phyloP scores from a whole-genome alignment of 371 early-diverging fungal species.

The Mortierella sp. region DNA sequence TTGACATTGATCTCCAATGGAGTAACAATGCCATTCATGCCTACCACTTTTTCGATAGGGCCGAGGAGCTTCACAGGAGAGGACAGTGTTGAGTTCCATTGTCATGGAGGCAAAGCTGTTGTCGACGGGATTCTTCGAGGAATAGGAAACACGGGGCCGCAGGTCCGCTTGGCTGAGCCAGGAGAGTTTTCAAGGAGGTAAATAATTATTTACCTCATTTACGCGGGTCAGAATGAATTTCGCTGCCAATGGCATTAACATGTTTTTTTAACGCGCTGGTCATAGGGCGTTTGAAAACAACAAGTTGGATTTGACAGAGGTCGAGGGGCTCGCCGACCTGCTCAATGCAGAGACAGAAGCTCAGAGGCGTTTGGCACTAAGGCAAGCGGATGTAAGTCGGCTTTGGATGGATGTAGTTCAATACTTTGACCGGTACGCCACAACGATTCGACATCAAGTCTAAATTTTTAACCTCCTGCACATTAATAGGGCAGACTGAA shows the following conservation, averaged over 20 bases:
- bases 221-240: too few relatives aligned
- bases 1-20: neutral
- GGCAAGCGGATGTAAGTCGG: conserved; percentile 74
- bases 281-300: conserved; percentile 82
- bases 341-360: conserved; percentile 88
- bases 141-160: conserved; percentile 58
- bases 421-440: neutral
- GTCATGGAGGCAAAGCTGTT: conserved; percentile 86
- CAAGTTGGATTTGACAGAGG: conserved; percentile 83
- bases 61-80: conserved; percentile 88
- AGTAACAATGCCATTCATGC: conserved; percentile 1
- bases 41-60: conserved; percentile 41
- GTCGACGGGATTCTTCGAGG: conserved; percentile 71
- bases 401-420: neutral
- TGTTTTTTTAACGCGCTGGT: neutral
- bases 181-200: conserved; percentile 80
- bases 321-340: conserved; percentile 86
- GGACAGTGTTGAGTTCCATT: conserved; percentile 84
- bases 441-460: neutral
- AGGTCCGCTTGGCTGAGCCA: conserved; percentile 78
- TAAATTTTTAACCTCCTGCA: neutral
- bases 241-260: neutral
- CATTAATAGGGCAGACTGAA: conserved; percentile 70
- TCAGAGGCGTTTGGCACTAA: conserved; percentile 77
- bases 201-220: neutral